Base-by-base conservation (phyloP, 768 basidiomycete genomes). In the Pisolithus microcarpus region DNA sequence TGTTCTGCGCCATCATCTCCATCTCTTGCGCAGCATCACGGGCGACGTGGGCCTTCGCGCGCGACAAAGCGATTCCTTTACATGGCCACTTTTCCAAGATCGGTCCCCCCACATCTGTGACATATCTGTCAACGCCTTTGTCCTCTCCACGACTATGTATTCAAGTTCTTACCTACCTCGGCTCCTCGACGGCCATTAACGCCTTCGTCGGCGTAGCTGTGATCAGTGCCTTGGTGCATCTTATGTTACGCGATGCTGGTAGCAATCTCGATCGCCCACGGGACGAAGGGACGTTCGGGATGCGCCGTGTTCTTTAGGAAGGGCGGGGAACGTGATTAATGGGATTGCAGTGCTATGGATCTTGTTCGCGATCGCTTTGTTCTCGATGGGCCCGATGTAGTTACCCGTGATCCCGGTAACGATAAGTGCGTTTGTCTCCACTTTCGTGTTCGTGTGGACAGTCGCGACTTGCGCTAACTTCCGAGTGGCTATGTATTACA, bases 1-100 rank as follows among this genome's bases (percentile, higher is more conserved):
- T 81, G 54, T 84, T 85, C 66, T 84, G 83, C 49, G 75, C 79
- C 37, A 78, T 85, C 37, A 78, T 85, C 51, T 84, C 84, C 16
- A 80, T 81, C 54, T 77, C 77, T 38, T 82, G 80, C 48, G 82
- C 82, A n/a, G n/a, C n/a, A n/a, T n/a, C n/a, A n/a, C n/a, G n/a
- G n/a, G n/a, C n/a, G n/a, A n/a, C n/a, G n/a, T n/a, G n/a, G n/a
- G n/a, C n/a, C n/a, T n/a, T n/a, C n/a, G n/a, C n/a, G n/a, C n/a
- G n/a, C n/a, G n/a, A n/a, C n/a, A n/a, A n/a, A n/a, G n/a, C n/a
- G n/a, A n/a, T n/a, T n/a, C n/a, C n/a, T n/a, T n/a, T n/a, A n/a
- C n/a, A n/a, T n/a, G n/a, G n/a, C n/a, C n/a, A n/a, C n/a, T n/a
- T n/a, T n/a, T n/a, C n/a, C n/a, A n/a, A n/a, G n/a, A n/a, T n/a